These are phyloP conservation scores for Sophora flavescens DNA, from an alignment of 306 rosid species.

Conservation along the genomic window DNA sequence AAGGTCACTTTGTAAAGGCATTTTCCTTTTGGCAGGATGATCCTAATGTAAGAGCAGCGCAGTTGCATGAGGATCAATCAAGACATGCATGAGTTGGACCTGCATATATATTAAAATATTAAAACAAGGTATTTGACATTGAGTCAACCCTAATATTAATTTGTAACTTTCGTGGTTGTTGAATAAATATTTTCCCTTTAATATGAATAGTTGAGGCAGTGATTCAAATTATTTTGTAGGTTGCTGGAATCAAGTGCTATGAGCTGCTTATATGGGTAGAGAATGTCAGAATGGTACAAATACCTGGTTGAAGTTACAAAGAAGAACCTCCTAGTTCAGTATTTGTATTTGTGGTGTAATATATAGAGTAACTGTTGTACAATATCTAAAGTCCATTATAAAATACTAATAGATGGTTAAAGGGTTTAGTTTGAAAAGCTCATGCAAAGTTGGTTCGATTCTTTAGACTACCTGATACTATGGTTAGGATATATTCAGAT, in stretches of 20 bases:
- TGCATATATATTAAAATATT: not conserved
- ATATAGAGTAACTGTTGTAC: constrained; percentile 55
- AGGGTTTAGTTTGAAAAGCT: constrained; percentile 47
- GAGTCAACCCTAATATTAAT: constrained; percentile 19
- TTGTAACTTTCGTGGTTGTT: not conserved
- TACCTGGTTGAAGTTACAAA: constrained; percentile 42
- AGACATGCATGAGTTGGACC: constrained; percentile 73
- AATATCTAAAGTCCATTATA: constrained; percentile 47
- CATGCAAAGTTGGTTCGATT: constrained; percentile 65
- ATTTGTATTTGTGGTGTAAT: constrained; percentile 58
- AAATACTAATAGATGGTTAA: constrained; percentile 48
- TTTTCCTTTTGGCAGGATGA: constrained; percentile 76
- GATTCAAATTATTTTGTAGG: constrained; percentile 51
- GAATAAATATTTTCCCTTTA: constrained; percentile 33
- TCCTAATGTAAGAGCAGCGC: constrained; percentile 84
- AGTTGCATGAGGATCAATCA: constrained; percentile 93
- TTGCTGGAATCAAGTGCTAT: constrained; percentile 38
- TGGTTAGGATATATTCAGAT: constrained; percentile 45
- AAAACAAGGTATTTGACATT: constrained; percentile 44
- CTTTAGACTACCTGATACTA: constrained; percentile 55
- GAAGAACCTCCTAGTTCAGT: constrained; percentile 47
- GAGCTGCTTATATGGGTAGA: constrained; percentile 51
- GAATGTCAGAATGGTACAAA: constrained; percentile 43
- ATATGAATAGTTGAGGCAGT: constrained; percentile 22
- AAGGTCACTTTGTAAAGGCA: constrained; percentile 33